Conservation (phyloP, 2,329 filamentous ascomycete species). For the Ascocoryne sarcoides region DNA sequence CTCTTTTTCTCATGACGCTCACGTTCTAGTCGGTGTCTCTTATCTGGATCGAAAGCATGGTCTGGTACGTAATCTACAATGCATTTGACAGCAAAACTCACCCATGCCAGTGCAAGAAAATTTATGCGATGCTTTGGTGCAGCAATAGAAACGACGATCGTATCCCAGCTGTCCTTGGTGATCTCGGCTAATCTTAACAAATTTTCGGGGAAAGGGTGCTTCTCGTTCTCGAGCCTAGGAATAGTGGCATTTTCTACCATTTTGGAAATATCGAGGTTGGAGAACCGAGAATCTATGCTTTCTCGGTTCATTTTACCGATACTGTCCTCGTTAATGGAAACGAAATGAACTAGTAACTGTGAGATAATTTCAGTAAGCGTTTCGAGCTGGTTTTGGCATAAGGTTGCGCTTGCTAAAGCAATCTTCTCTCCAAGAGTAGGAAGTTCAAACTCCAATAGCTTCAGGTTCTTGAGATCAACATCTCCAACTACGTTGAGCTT, state of each 20-base stretch:
- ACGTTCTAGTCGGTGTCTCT: constrained; percentile 46
- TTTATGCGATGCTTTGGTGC: constrained; percentile 14
- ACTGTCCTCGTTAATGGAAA: constrained; percentile 3
- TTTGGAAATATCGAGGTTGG: neutral
- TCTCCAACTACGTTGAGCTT: constrained; percentile 43
- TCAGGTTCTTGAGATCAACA: constrained; percentile 51
- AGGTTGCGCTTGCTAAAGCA: constrained; percentile 12
- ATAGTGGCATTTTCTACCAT: neutral
- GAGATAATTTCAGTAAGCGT: constrained; percentile 32
- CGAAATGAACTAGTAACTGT: constrained; percentile 15
- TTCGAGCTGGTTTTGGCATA: constrained; percentile 39
- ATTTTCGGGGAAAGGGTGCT: neutral
- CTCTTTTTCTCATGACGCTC: constrained; percentile 46
- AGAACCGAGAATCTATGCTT: too few relatives aligned
- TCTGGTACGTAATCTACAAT: constrained; percentile 80
- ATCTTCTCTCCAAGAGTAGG: constrained; percentile 47
- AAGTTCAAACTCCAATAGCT: constrained; percentile 56
- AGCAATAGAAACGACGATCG: constrained; percentile 24
- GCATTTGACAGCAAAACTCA: constrained; percentile 64
- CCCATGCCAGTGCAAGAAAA: constrained; percentile 54
- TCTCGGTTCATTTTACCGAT: neutral
- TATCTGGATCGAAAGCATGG: constrained; percentile 73
- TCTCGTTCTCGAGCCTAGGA: too few relatives aligned
- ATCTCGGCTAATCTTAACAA: constrained; percentile 7
- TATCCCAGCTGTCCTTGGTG: constrained; percentile 31